Percentiles rank a stretch among this genome's conserved stretches.
Conservation (phyloP, 23 red algal genomes). For the Cyanidiococcus yangmingshanensis region DNA sequence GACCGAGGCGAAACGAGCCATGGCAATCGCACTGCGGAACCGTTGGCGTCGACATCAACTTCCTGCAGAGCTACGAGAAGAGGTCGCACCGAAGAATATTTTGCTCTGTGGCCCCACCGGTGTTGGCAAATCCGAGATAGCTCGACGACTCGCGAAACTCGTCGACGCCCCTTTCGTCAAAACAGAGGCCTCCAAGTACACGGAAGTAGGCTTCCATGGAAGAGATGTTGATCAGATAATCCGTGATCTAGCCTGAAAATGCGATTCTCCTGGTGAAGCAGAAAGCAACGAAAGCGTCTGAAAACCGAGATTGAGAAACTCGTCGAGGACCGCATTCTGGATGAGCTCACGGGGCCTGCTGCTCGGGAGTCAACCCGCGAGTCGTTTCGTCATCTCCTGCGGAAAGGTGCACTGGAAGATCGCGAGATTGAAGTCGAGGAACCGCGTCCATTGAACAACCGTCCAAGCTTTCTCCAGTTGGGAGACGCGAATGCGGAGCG, state of each 20-base stretch:
- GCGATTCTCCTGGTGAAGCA: slow-evolving; percentile 52
- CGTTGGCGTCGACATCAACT: slow-evolving; percentile 72
- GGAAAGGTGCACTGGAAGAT: slow-evolving; percentile 67
- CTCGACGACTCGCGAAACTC: slow-evolving; percentile 71
- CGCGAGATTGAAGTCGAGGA: slow-evolving; percentile 78
- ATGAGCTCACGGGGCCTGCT: slow-evolving; percentile 58
- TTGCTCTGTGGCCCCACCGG: slow-evolving; percentile 69
- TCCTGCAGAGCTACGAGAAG: slow-evolving; percentile 43
- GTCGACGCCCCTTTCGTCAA: slow-evolving; percentile 88
- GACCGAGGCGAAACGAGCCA: slow-evolving; percentile 57
- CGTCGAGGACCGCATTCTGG: slow-evolving; percentile 74
- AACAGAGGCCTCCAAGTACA: slow-evolving; percentile 85
- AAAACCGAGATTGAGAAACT: slow-evolving; percentile 33
- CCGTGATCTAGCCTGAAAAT: slow-evolving; percentile 66
- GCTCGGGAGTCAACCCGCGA: slow-evolving; percentile 38
- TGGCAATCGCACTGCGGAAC: slow-evolving; percentile 79
- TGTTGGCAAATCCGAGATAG: slow-evolving; percentile 84
- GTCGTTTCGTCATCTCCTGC: slow-evolving; percentile 44
- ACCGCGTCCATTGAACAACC: slow-evolving; percentile 11
- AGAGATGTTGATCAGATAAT: slow-evolving; percentile 81
- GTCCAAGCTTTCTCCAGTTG: slow-evolving; percentile 16
- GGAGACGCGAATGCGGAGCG: slow-evolving; percentile 54
- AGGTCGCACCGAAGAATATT: slow-evolving; percentile 74
- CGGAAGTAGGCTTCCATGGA: slow-evolving; percentile 86
- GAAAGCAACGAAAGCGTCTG: slow-evolving; percentile 38